These are phyloP conservation scores for Vaccinium macrocarpon DNA, from an alignment of 148 eudicot species.

Conservation along the genomic window DNA sequence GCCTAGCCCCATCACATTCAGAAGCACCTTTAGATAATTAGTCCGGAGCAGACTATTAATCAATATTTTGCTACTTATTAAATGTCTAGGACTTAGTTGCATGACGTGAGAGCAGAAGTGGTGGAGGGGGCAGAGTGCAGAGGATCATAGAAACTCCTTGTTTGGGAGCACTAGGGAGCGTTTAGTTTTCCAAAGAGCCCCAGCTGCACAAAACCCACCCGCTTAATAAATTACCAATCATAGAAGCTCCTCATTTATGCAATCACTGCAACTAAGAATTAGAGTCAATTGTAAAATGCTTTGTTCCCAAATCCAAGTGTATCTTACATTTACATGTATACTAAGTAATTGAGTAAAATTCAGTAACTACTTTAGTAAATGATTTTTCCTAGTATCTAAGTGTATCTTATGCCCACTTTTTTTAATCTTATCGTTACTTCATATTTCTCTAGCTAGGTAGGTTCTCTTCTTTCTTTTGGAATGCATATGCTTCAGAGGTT, in stretches of 20 bases:
- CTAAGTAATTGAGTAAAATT: neutral
- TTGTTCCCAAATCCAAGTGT: neutral
- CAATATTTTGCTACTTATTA: neutral
- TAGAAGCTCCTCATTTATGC: neutral
- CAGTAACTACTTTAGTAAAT: neutral
- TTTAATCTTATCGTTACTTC: neutral
- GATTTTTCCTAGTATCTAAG: neutral
- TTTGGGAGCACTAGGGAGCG: neutral
- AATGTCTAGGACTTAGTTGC: neutral
- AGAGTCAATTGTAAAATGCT: neutral
- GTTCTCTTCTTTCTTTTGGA: neutral
- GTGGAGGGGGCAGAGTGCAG: neutral
- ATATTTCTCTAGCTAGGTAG: neutral
- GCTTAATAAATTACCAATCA: neutral
- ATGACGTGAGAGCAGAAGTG: neutral
- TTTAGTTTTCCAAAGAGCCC: neutral
- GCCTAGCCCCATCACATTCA: neutral
- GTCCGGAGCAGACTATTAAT: neutral
- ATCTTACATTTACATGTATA: neutral
- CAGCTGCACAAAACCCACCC: neutral
- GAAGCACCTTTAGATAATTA: neutral
- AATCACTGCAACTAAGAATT: neutral
- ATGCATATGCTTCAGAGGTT: neutral
- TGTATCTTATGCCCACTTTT: no score
- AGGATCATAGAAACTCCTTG: neutral